These are phyloP conservation scores for Fusarium irregulare DNA, from an alignment of 2,329 filamentous ascomycete species.

Conservation along the genomic window DNA sequence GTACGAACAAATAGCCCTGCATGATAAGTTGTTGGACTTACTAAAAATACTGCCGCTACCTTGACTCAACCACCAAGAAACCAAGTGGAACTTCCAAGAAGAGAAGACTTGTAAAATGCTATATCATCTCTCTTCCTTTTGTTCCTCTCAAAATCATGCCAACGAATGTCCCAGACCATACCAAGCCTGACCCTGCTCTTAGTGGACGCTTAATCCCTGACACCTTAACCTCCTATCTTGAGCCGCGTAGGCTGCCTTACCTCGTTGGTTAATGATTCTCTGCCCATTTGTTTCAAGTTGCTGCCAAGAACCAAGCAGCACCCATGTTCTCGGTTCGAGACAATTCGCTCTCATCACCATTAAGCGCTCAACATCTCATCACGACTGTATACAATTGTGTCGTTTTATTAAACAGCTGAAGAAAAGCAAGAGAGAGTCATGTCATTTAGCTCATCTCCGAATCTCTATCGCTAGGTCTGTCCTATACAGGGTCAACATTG, in stretches of 20 bases:
- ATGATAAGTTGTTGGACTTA: background rate
- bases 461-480: background rate
- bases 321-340: background rate
- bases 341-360: constrained; percentile 4
- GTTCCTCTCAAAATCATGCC: background rate
- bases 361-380: constrained; percentile 8
- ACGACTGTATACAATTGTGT: background rate
- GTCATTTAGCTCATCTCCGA: background rate
- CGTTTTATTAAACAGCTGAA: background rate
- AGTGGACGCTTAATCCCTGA: constrained; percentile 1
- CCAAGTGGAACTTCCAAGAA: background rate
- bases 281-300: constrained; percentile 35
- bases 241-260: constrained; percentile 28
- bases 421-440: background rate
- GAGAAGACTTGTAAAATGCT: background rate
- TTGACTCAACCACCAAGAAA: background rate
- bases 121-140: background rate
- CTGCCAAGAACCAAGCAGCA: constrained; percentile 23
- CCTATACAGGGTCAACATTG: constrained; percentile 2
- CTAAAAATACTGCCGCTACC: constrained; percentile 4
- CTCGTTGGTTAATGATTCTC: constrained; percentile 34
- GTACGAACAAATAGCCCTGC: background rate
- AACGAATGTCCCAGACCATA: background rate
- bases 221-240: constrained; percentile 35
- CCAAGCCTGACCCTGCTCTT: constrained; percentile 5